These are phyloP conservation scores for Isoetes taiwanensis DNA, from an alignment of 75 land plant genomes.

Conservation along the genomic window DNA sequence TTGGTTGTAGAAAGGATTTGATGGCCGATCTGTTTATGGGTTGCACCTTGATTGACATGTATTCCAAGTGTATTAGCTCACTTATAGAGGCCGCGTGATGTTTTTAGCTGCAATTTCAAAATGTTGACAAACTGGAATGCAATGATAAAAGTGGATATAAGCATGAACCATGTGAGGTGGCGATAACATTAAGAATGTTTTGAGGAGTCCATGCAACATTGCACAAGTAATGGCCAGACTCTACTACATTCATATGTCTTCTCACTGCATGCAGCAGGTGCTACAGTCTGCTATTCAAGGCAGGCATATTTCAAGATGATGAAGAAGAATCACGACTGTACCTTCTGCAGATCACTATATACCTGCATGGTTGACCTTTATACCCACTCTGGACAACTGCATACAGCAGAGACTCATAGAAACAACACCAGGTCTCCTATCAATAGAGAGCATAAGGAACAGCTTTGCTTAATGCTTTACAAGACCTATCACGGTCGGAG, in stretches of 20 bases:
- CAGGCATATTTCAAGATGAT: neutral
- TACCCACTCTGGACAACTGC: neutral
- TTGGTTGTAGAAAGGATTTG: neutral
- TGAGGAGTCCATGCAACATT: neutral
- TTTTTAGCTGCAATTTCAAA: neutral
- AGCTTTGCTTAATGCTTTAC: conserved; percentile 1
- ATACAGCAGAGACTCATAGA: neutral
- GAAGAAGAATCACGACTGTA: neutral
- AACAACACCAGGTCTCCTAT: neutral
- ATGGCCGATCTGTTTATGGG: neutral
- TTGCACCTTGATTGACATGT: conserved; percentile 3
- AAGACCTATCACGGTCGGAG: neutral
- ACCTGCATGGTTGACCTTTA: neutral
- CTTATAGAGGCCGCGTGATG: neutral
- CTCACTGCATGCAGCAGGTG: neutral
- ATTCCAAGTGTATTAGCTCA: neutral
- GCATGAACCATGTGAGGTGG: neutral
- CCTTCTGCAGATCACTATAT: neutral
- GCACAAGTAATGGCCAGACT: neutral
- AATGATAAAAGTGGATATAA: neutral
- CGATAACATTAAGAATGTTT: neutral
- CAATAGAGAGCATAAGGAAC: neutral
- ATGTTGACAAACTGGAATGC: neutral
- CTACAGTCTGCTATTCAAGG: neutral
- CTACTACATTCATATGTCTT: neutral